These are phyloP conservation scores for Quercus suber DNA, from an alignment of 306 rosid genomes.

Conservation along the genomic window DNA sequence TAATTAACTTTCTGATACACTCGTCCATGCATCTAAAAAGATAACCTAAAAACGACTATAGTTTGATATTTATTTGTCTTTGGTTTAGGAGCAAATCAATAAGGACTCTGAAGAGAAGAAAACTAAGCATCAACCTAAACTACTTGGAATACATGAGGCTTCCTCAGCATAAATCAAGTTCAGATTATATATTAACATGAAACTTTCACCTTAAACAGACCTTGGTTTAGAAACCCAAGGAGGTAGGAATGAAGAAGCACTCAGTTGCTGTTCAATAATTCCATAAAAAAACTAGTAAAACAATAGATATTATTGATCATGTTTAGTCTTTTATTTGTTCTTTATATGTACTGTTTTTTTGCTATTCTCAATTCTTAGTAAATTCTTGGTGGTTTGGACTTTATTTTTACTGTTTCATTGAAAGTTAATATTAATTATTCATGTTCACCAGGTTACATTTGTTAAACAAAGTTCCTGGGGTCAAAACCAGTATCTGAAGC, in stretches of 20 bases:
- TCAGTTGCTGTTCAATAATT: conserved; percentile 52
- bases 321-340: background rate
- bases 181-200: background rate
- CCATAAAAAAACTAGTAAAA: conserved; percentile 55
- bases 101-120: conserved; percentile 64
- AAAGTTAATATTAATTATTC: background rate
- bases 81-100: conserved; percentile 47
- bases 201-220: conserved; percentile 24
- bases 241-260: conserved; percentile 61
- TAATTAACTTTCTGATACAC: background rate
- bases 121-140: conserved; percentile 54
- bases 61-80: background rate
- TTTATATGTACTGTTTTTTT: too few relatives aligned
- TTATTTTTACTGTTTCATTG: too few relatives aligned
- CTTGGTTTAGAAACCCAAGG: conserved; percentile 48
- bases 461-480: conserved; percentile 59
- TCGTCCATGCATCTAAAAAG: background rate
- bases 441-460: background rate
- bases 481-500: conserved; percentile 62
- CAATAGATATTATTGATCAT: conserved; percentile 34
- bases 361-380: too few relatives aligned
- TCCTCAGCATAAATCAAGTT: conserved; percentile 65
- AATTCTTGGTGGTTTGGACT: too few relatives aligned
- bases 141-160: conserved; percentile 54
- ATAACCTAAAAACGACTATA: background rate